Conservation (phyloP, 2,329 filamentous ascomycete genomes). For the Juglanconis juglandina region DNA sequence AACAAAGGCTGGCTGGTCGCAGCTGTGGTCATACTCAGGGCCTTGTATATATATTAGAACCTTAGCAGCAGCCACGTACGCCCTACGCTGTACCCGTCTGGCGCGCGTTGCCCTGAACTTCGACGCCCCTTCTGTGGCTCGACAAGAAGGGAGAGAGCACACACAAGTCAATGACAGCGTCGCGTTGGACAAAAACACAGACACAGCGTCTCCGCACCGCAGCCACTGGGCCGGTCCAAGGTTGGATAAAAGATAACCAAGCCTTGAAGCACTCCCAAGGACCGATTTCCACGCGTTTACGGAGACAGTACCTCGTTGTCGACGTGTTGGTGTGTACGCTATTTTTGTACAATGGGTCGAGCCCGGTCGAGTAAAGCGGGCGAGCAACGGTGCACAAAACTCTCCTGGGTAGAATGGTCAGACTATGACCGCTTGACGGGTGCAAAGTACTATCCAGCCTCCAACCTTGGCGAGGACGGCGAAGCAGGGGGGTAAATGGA, state of each 20-base stretch:
- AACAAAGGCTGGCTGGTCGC: conserved; percentile 14
- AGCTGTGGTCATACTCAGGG: conserved; percentile 18
- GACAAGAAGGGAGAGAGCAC: not conserved
- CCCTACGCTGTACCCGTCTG: not conserved
- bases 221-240: conserved; percentile 10
- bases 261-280: not conserved
- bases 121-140: not conserved
- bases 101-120: not conserved
- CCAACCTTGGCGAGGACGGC: not conserved
- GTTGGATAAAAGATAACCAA: not conserved
- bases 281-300: not conserved
- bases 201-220: conserved; percentile 14
- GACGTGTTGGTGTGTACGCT: not conserved
- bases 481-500: not conserved
- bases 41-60: conserved; percentile 2
- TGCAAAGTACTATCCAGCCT: not conserved
- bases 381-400: conserved; percentile 2
- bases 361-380: not conserved
- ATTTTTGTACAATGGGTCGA: not conserved
- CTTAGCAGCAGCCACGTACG: conserved; percentile 5
- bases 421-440: not conserved
- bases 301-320: not conserved
- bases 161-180: conserved; percentile 10
- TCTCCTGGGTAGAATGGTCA: not conserved
- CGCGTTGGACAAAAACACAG: conserved; percentile 12